A percentile compares a stretch with the other conserved stretches of the same genome.
Evolutionary conservation across 2,329 filamentous ascomycete genomes (phyloP).

Genomic region (Trichothecium sympodiale): DNA sequence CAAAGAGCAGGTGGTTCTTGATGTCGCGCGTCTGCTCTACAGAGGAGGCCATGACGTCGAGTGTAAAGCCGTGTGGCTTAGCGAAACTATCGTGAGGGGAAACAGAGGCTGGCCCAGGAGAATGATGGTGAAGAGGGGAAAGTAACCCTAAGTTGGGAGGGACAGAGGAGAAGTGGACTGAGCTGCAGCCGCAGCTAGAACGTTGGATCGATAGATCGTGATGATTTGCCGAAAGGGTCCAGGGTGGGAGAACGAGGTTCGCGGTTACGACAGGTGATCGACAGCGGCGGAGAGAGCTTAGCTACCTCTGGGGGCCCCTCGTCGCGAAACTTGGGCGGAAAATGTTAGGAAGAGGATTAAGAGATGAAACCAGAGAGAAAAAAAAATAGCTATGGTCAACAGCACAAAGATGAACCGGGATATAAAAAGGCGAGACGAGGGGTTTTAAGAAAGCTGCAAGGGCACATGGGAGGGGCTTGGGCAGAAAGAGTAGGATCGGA

Average conservation of each 20-base stretch:
- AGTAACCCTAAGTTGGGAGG: constrained; percentile 2
- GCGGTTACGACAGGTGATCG: constrained; percentile 4
- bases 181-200: not conserved
- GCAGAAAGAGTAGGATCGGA: no score
- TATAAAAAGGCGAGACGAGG: not conserved
- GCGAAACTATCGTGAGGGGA: not conserved
- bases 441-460: not conserved
- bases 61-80: not conserved
- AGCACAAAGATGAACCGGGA: not conserved
- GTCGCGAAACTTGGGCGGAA: no score
- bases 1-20: constrained; percentile 91
- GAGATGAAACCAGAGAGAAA: not conserved
- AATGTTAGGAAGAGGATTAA: not conserved
- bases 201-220: no score
- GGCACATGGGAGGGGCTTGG: no score
- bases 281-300: not conserved
- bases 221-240: no score
- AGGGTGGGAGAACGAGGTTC: not conserved
- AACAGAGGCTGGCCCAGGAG: not conserved
- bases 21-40: constrained; percentile 55
- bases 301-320: no score
- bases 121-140: not conserved
- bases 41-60: constrained; percentile 33
- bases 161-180: constrained; percentile 1
- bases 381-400: not conserved